Evolutionary conservation across 78 protist species (phyloP).

Genomic region (Dictyostelium intermedium): DNA sequence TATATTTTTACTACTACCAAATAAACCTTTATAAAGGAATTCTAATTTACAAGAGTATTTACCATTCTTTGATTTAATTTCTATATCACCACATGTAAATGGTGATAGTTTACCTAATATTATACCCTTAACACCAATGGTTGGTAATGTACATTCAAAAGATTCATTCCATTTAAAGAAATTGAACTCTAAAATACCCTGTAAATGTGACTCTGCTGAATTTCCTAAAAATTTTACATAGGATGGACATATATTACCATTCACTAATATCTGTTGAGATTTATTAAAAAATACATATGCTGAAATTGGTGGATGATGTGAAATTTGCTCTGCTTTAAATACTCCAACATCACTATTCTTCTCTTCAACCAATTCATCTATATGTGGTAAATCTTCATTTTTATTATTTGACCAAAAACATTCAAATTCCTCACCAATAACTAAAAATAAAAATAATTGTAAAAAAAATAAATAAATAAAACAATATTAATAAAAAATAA

Average conservation of each 20-base stretch:
- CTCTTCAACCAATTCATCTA: background rate
- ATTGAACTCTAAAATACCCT: conserved; percentile 21
- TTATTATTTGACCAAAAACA: conserved; percentile 28
- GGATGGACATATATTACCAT: conserved; percentile 45
- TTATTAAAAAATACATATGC: conserved; percentile 67
- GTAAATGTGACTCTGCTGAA: conserved; percentile 48
- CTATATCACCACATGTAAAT: background rate
- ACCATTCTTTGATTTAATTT: background rate
- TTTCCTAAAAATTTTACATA: conserved; percentile 71
- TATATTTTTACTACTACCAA: conserved; percentile 10
- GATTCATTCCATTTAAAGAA: conserved; percentile 7
- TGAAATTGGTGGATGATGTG: conserved; percentile 71
- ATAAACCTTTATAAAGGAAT: conserved; percentile 14
- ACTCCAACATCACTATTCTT: background rate
- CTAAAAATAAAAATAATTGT: background rate
- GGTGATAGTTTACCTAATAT: conserved; percentile 30
- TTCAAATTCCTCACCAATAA: conserved; percentile 65
- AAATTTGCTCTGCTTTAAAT: conserved; percentile 51
- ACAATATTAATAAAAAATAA: too few species aligned
- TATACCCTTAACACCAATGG: conserved; percentile 41
- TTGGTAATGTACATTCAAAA: conserved; percentile 29
- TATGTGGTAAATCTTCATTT: background rate
- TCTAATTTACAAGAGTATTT: background rate
- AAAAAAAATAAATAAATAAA: too few species aligned
- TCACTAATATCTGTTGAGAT: conserved; percentile 33